These are phyloP conservation scores for Penicillium longicatenatum DNA, from an alignment of 495 filamentous ascomycete species.

Conservation along the genomic window DNA sequence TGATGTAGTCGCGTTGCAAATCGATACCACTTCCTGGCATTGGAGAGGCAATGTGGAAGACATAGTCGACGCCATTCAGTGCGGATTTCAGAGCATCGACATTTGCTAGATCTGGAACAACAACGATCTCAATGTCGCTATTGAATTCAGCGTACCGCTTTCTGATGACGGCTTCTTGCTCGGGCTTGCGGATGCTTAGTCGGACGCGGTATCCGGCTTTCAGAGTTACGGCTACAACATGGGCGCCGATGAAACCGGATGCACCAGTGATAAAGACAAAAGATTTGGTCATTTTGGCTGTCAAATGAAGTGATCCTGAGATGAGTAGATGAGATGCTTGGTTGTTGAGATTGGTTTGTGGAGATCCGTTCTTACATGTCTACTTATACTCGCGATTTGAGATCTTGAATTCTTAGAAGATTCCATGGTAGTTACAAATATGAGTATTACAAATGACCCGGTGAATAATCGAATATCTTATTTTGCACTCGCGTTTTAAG, in stretches of 20 bases:
- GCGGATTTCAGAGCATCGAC: conserved; percentile 48
- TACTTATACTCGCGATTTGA: background rate
- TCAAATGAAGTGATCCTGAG: background rate
- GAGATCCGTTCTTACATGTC: background rate
- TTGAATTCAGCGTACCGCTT: conserved; percentile 13
- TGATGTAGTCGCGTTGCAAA: conserved; percentile 20
- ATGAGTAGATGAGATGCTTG: background rate
- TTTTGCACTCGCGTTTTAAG: no score
- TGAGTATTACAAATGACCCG: background rate
- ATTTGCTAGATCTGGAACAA: conserved; percentile 50
- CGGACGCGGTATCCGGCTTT: conserved; percentile 27
- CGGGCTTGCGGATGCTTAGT: conserved; percentile 22
- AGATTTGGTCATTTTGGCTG: conserved; percentile 1
- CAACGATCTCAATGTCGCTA: conserved; percentile 32
- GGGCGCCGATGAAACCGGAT: conserved; percentile 31
- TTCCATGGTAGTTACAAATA: background rate
- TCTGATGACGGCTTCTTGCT: conserved; percentile 25
- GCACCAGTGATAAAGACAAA: conserved; percentile 31
- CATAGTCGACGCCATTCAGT: conserved; percentile 46
- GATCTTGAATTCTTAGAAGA: background rate
- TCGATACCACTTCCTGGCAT: conserved; percentile 23
- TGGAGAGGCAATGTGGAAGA: conserved; percentile 57
- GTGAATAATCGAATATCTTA: conserved; percentile 2
- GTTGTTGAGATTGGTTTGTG: background rate
- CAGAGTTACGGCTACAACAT: conserved; percentile 24